A percentile compares a stretch with the other conserved stretches of the same genome.
Evolutionary conservation across 1,284 basidiomycete genomes (phyloP).

Genomic region (Trametes polyzona): DNA sequence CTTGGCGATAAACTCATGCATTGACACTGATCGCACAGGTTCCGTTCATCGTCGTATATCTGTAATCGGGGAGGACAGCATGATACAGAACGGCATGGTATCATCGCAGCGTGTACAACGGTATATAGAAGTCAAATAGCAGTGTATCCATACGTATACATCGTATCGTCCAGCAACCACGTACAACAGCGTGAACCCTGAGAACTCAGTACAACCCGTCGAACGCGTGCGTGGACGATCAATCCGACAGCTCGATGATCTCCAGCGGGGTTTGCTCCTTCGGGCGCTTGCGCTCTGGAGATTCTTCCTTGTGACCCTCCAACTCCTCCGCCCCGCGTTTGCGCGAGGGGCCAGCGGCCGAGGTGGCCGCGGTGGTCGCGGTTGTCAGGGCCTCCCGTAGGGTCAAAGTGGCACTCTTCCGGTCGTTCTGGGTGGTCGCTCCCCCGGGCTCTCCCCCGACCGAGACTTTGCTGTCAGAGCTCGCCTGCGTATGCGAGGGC

Average conservation of each 20-base stretch:
- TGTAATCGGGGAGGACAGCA: too few relatives aligned
- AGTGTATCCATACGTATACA: slow-evolving; percentile 20
- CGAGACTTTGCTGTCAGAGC: too few relatives aligned
- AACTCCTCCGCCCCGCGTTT: background rate
- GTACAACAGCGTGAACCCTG: too few relatives aligned
- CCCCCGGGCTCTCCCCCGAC: too few relatives aligned
- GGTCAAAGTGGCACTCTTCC: too few relatives aligned
- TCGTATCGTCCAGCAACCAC: slow-evolving; percentile 10
- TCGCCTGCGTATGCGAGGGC: too few relatives aligned
- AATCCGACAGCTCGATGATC: background rate
- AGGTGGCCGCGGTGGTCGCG: too few relatives aligned
- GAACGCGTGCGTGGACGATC: too few relatives aligned
- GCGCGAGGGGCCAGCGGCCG: background rate
- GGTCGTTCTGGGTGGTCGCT: too few relatives aligned
- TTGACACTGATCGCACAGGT: slow-evolving; percentile 45
- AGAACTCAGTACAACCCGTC: too few relatives aligned
- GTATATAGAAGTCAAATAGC: slow-evolving; percentile 21
- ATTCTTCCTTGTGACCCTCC: background rate
- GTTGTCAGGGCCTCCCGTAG: too few relatives aligned
- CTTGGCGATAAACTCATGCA: background rate
- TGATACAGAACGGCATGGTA: too few relatives aligned
- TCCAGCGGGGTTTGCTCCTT: background rate
- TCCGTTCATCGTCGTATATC: slow-evolving; percentile 64
- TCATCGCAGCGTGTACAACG: slow-evolving; percentile 10
- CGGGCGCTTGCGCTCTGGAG: background rate